phyloP scores from a whole-genome alignment of 768 basidiomycete species.

The Boletus insuetus region DNA sequence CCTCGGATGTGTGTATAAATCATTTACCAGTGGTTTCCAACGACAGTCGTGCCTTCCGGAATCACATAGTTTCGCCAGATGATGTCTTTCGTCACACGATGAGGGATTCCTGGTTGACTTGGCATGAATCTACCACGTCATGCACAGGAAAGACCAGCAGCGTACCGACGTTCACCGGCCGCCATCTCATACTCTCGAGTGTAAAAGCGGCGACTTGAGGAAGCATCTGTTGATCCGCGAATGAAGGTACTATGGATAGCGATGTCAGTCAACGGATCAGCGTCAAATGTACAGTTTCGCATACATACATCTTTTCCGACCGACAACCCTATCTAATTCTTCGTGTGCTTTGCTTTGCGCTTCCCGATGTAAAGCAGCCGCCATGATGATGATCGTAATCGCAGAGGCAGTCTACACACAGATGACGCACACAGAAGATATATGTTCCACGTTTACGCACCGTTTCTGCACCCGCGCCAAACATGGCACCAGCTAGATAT shows the following conservation, averaged over 20 bases:
- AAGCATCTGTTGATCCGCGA: slow-evolving; percentile 33
- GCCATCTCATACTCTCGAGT: slow-evolving; percentile 37
- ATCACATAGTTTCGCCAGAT: slow-evolving; percentile 36
- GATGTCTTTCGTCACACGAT: slow-evolving; percentile 60
- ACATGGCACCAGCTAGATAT: slow-evolving; percentile 42
- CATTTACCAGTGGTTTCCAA: slow-evolving; percentile 13
- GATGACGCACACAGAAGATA: too few species aligned
- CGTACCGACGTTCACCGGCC: slow-evolving; percentile 33
- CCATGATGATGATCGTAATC: slow-evolving; percentile 53
- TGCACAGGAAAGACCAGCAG: slow-evolving; percentile 3
- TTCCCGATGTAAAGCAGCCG: slow-evolving; percentile 49
- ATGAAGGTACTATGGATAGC: slow-evolving; percentile 34
- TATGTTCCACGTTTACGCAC: slow-evolving; percentile 16
- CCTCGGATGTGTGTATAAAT: not conserved
- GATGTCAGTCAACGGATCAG: not conserved
- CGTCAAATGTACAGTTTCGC: not conserved
- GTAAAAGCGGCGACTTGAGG: slow-evolving; percentile 37
- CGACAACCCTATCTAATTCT: slow-evolving; percentile 52
- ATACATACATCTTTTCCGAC: slow-evolving; percentile 33
- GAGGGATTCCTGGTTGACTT: slow-evolving; percentile 45
- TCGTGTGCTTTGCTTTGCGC: slow-evolving; percentile 49
- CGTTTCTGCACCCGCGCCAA: slow-evolving; percentile 42
- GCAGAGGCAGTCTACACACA: slow-evolving; percentile 38
- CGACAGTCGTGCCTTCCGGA: slow-evolving; percentile 22
- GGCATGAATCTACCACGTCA: slow-evolving; percentile 20